phyloP scores from a whole-genome alignment of 2,329 filamentous ascomycete species.

The Arthrobotrys sphaeroides region DNA sequence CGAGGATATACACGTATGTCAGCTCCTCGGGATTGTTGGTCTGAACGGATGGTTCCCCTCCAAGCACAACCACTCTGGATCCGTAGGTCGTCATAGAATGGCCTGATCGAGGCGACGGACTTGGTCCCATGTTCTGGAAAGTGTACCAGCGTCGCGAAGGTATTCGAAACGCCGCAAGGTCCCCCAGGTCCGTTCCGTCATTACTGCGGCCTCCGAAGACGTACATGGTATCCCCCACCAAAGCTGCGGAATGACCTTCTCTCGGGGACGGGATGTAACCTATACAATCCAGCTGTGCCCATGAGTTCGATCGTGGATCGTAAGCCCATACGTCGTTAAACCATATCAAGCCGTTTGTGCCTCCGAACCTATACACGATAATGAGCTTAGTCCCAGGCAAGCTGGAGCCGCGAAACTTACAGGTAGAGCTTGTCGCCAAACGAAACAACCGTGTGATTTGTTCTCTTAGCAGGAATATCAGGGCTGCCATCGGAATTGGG shows the following conservation, averaged over 20 bases:
- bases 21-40: conserved; percentile 83
- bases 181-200: conserved; percentile 89
- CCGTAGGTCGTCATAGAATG: conserved; percentile 97
- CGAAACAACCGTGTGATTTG: conserved; percentile 91
- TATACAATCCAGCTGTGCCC: conserved; percentile 92
- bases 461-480: conserved; percentile 83
- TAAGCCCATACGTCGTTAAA: conserved; percentile 99
- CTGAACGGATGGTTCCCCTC: conserved; percentile 91
- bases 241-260: conserved; percentile 90
- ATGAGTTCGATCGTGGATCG: conserved; percentile 81
- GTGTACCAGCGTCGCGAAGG: conserved; percentile 95
- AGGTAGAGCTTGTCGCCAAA: conserved; percentile 94
- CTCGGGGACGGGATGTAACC: conserved; percentile 94
- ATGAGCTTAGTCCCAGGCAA: not conserved
- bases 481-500: conserved; percentile 74
- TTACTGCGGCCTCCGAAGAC: conserved; percentile 96
- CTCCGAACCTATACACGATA: conserved; percentile 76
- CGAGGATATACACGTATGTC: conserved; percentile 87
- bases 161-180: conserved; percentile 85
- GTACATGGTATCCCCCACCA: conserved; percentile 99
- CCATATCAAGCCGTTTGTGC: conserved; percentile 94
- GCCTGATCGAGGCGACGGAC: conserved; percentile 89
- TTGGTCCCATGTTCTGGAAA: conserved; percentile 99
- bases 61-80: conserved; percentile 90
- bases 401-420: conserved; percentile 66